Base-by-base conservation (phyloP, 257 asterid genomes). In the Solanum lycopersicoides region DNA sequence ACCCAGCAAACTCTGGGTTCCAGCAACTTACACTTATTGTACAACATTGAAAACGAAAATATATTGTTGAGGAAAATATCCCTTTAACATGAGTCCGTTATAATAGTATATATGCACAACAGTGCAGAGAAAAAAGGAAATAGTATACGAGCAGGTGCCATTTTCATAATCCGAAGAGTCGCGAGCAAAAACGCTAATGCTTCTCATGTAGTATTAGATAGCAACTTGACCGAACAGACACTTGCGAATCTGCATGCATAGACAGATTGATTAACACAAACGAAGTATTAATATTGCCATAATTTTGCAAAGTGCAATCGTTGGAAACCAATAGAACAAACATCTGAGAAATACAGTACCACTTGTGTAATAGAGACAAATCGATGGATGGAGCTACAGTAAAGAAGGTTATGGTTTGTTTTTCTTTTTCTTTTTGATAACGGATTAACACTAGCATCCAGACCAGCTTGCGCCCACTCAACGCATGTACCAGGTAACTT, bases 161-260 rank as follows among this genome's bases (percentile, higher is more conserved):
- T 66, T 85, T 87, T 89, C 86, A 87, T 83, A 87, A 82, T 73
- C 71, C 28, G 44, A 14, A 69, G 74, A 77, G 84, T 86, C 21
- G 74, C 82, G 63, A 10, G 42, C 30, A 18, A 47, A 80, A 45
- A 7, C 73, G 45, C 47, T 77, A 32, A 47, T 44, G 65, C 8
- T 73, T 88, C 90, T 50, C 53, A 86, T 60, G 89, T 86, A 28
- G 30, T 28, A 90, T 94, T 91, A 94, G 45, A 91, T 93, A 65
- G 95, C 93, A 88, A 91, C 87, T 74, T 91, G 93, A 65, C 91
- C 39, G 39, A 91, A 90, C 77, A 96, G 93, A 91, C 89, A 88
- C 93, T 91, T 96, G 88, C 99, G 96, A 72, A 96, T 96, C 99
- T 96, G 98, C 92, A 91, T 28, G 37, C 21, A 30, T 41, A 30